These are phyloP conservation scores for Leccinum truebloodii DNA, from an alignment of 768 basidiomycete species.

Conservation along the genomic window DNA sequence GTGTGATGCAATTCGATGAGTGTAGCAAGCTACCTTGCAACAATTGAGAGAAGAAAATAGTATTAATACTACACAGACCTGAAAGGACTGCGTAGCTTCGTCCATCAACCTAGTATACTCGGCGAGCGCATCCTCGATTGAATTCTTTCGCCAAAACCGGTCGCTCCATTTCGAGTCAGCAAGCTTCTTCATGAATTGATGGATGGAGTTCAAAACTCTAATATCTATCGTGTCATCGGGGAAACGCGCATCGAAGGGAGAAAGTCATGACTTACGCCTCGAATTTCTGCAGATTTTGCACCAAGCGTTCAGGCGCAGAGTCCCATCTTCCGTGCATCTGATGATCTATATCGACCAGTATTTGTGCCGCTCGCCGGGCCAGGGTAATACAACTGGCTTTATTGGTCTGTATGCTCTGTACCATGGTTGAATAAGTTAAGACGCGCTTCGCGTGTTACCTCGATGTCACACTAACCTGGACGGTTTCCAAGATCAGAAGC, in stretches of 20 bases:
- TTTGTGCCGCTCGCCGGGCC: conserved; percentile 42
- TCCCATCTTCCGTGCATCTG: conserved; percentile 49
- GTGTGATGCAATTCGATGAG: conserved; percentile 49
- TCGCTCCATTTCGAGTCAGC: conserved; percentile 43
- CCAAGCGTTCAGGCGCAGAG: conserved; percentile 40
- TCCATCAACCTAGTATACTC: conserved; percentile 38
- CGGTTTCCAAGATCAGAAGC: conserved; percentile 45
- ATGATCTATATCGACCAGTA: conserved; percentile 44
- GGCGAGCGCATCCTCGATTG: conserved; percentile 41
- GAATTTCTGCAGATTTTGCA: conserved; percentile 43
- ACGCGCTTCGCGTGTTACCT: background rate
- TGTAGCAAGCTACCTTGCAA: conserved; percentile 39
- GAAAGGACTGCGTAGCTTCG: conserved; percentile 49
- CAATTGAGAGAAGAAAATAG: background rate
- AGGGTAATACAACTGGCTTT: conserved; percentile 40
- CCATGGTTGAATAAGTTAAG: background rate
- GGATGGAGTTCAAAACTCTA: conserved; percentile 42
- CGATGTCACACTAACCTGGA: conserved; percentile 37
- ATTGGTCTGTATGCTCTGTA: conserved; percentile 37
- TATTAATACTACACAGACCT: conserved; percentile 30
- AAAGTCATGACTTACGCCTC: conserved; percentile 34
- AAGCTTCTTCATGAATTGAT: conserved; percentile 40
- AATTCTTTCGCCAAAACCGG: conserved; percentile 41
- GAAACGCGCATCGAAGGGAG: background rate
- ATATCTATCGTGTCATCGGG: background rate